A percentile compares a stretch with the other conserved stretches of the same genome.
These are phyloP conservation scores for Oryza punctata DNA, from an alignment of 176 grass and related monocot genomes.

Conservation along the genomic window DNA sequence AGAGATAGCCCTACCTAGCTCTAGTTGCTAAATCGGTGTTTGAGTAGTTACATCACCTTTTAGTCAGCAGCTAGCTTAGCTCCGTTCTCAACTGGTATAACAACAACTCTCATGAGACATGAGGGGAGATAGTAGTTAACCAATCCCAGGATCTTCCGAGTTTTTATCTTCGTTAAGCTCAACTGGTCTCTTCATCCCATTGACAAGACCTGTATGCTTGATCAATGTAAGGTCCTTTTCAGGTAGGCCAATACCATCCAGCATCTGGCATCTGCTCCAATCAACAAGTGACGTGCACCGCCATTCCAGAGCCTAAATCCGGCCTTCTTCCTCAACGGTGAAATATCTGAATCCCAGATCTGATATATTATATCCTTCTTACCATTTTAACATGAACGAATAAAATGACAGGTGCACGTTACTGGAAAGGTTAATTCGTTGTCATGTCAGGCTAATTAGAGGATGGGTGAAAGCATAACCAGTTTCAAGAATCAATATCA, in stretches of 20 bases:
- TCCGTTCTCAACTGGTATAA: conserved; percentile 28
- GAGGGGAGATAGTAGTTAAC: conserved; percentile 15
- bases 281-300: neutral
- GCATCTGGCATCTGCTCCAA: neutral
- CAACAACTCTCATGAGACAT: conserved; percentile 2
- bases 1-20: conserved; percentile 20
- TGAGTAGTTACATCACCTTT: conserved; percentile 37
- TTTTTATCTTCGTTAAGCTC: conserved; percentile 36
- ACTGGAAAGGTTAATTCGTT: neutral
- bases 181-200: conserved; percentile 12
- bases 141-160: neutral
- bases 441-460: neutral
- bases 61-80: conserved; percentile 25
- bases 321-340: conserved; percentile 30
- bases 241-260: conserved; percentile 4
- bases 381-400: neutral
- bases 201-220: conserved; percentile 21
- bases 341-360: conserved; percentile 43
- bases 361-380: neutral
- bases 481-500: neutral
- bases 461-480: neutral
- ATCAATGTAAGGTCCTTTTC: conserved; percentile 43
- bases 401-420: neutral
- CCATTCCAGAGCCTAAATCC: conserved; percentile 13
- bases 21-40: conserved; percentile 22